Evolutionary conservation across 2,329 filamentous ascomycete species (phyloP), one percentile per base, ranked within the genome.

Genomic region (Penicillium sp.): DNA sequence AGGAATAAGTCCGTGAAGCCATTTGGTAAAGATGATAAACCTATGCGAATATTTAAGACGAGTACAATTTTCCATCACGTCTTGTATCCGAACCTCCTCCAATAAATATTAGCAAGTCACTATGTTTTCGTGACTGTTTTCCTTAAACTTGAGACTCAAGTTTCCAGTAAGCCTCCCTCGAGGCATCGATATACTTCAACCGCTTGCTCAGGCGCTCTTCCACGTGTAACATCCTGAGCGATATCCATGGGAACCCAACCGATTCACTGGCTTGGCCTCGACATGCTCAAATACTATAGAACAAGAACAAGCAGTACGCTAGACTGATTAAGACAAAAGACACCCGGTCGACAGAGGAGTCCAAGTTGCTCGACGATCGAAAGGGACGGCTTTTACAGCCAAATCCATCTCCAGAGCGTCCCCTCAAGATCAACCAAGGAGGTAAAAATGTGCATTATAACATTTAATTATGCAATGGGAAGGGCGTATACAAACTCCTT

Each of bases 401-500:
- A 54, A 53, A 44, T 60, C 54, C 62, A 66, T 50, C 60, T 55
- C 61, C 61, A 63, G 46, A 60, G 35, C 47, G 54, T 56, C 53
- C 57, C 48, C 55, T 59, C 51, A 41, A 51, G 49, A 57, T 54
- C 56, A 58, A 58, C 51, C 61, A 59, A 65, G 48, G 35, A 35
- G 64, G 56, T 64, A 66, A 63, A 60, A 62, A 52, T 60, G 38
- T 57, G 52, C 61, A 61, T 44, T 64, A 64, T 71, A 70, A 69
- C 70, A 67, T 65, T 67, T 49, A 70, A 70, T 68, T 66, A 60
- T 62, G 65, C 64, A 64, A 64, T 63, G 65, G 61, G 63, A 64
- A 66, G 66, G 60, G 56, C 19, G 30, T 56, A 44, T 57, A 51
- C 21, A 54, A 54, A 44, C 55, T 61, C 64, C 66, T 71, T 75